A percentile compares a stretch with the other conserved stretches of the same genome.
Conservation (phyloP, 2,329 filamentous ascomycete genomes). For the Alternaria tenuissima region DNA sequence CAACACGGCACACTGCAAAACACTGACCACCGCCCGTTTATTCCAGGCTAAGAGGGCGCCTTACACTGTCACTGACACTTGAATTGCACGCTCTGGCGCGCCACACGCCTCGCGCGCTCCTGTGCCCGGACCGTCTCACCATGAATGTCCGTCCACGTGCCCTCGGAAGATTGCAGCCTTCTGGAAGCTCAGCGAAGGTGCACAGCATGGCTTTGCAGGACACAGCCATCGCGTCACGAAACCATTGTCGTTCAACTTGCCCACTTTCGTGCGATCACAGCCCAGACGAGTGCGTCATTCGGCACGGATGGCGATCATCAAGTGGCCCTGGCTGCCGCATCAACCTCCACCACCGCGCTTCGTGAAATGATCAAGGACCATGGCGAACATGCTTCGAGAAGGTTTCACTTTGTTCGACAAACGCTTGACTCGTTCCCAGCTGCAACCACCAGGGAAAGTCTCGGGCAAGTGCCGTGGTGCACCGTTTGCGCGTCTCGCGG, state of each 20-base stretch:
- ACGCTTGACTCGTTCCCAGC: conserved; percentile 14
- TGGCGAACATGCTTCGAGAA: conserved; percentile 43
- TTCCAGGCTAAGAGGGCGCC: conserved; percentile 12
- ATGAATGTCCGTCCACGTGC: conserved; percentile 27
- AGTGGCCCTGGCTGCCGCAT: conserved; percentile 32
- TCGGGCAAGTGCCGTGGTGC: conserved; percentile 1
- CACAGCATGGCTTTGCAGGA: conserved; percentile 22
- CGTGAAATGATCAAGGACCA: conserved; percentile 33
- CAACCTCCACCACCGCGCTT: conserved; percentile 22
- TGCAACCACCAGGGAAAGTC: background rate
- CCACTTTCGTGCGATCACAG: conserved; percentile 20
- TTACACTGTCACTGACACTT: conserved; percentile 9
- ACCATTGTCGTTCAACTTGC: conserved; percentile 38
- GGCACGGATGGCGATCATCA: conserved; percentile 43
- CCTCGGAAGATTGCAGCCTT: conserved; percentile 22
- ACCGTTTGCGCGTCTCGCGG: conserved; percentile 1
- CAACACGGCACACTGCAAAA: conserved; percentile 24
- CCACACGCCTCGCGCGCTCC: conserved; percentile 15
- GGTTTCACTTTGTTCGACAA: conserved; percentile 37
- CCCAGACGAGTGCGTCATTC: conserved; percentile 38
- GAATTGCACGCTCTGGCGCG: conserved; percentile 11
- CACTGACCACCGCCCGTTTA: conserved; percentile 13
- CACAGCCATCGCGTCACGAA: conserved; percentile 39
- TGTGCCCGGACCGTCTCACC: conserved; percentile 8
- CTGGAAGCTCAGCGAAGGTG: conserved; percentile 24